Percentiles rank a stretch among this genome's conserved stretches.
Conservation (phyloP, 2,329 filamentous ascomycete genomes). For the Fusarium pseudoanthophilum region DNA sequence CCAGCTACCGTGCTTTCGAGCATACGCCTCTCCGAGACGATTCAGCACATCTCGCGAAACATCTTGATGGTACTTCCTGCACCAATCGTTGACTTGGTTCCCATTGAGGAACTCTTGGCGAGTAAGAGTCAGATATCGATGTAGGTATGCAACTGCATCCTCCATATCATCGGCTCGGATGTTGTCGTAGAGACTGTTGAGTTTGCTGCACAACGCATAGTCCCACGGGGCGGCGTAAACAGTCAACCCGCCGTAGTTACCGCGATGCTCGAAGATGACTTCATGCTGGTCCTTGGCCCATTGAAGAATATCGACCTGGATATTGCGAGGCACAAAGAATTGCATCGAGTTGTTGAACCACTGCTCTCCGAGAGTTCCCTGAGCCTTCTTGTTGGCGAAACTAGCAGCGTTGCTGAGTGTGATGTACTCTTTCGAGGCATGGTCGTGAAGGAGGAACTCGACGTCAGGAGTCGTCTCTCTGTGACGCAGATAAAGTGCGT, state of each 20-base stretch:
- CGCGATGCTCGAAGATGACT: constrained; percentile 32
- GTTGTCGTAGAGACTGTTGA: constrained; percentile 33
- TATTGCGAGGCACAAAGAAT: constrained; percentile 27
- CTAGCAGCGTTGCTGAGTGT: constrained; percentile 30
- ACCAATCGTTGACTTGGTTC: constrained; percentile 24
- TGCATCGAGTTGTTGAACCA: constrained; percentile 42
- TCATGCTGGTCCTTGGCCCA: constrained; percentile 27
- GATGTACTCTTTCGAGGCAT: constrained; percentile 17
- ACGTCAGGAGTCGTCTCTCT: constrained; percentile 36
- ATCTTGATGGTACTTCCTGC: constrained; percentile 29
- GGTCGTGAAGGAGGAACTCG: constrained; percentile 34
- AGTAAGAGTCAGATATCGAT: constrained; percentile 17
- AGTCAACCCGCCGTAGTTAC: constrained; percentile 23
- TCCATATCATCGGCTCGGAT: constrained; percentile 35
- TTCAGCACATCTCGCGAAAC: constrained; percentile 19
- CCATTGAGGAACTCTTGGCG: constrained; percentile 5
- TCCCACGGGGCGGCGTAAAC: constrained; percentile 38
- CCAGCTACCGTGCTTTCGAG: constrained; percentile 14
- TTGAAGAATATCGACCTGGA: constrained; percentile 19
- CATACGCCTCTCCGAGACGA: constrained; percentile 21
- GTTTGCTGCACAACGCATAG: constrained; percentile 37
- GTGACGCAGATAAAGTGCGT: constrained; percentile 34
- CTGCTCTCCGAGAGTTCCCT: constrained; percentile 29
- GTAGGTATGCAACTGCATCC: constrained; percentile 35
- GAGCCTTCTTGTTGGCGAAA: constrained; percentile 29